phyloP scores from a whole-genome alignment of 2,329 filamentous ascomycete species.

The Tolypocladium ovalisporum region DNA sequence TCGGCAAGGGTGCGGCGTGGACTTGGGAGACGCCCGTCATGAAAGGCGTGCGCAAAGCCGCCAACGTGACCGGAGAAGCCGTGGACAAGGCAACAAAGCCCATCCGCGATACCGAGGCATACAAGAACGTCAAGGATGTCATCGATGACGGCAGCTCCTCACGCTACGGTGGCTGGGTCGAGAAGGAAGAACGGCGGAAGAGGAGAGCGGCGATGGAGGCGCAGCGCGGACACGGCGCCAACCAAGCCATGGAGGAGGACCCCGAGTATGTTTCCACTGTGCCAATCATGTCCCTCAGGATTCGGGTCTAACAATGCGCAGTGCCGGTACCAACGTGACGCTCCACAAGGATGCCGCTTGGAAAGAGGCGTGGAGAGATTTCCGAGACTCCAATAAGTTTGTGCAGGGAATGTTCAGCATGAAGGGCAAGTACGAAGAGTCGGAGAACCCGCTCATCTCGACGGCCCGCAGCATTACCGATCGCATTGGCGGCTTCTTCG shows the following conservation, averaged over 20 bases:
- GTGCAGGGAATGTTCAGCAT: conserved; percentile 82
- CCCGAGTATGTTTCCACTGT: conserved; percentile 58
- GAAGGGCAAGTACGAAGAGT: conserved; percentile 85
- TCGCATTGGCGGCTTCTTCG: conserved; percentile 87
- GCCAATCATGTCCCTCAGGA: neutral
- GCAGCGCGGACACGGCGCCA: conserved; percentile 32
- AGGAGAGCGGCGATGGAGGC: conserved; percentile 65
- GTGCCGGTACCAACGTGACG: conserved; percentile 88
- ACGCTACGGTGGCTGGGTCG: conserved; percentile 89
- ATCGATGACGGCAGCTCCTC: conserved; percentile 97
- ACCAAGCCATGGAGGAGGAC: conserved; percentile 65
- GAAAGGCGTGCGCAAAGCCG: conserved; percentile 80
- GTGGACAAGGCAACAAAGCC: conserved; percentile 93
- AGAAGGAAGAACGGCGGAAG: conserved; percentile 85
- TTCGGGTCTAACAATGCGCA: conserved; percentile 22
- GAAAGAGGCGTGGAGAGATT: conserved; percentile 97
- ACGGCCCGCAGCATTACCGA: conserved; percentile 93
- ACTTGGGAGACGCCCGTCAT: conserved; percentile 95
- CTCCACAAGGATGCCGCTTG: conserved; percentile 94
- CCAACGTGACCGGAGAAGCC: conserved; percentile 73
- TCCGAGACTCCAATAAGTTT: conserved; percentile 79
- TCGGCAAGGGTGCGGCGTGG: conserved; percentile 88
- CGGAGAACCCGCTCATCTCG: conserved; percentile 88
- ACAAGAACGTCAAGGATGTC: conserved; percentile 86
- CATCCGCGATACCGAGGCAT: conserved; percentile 88